Evolutionary conservation across 2,329 filamentous ascomycete genomes (phyloP).

Genomic region (Phymatotrichopsis omnivora): DNA sequence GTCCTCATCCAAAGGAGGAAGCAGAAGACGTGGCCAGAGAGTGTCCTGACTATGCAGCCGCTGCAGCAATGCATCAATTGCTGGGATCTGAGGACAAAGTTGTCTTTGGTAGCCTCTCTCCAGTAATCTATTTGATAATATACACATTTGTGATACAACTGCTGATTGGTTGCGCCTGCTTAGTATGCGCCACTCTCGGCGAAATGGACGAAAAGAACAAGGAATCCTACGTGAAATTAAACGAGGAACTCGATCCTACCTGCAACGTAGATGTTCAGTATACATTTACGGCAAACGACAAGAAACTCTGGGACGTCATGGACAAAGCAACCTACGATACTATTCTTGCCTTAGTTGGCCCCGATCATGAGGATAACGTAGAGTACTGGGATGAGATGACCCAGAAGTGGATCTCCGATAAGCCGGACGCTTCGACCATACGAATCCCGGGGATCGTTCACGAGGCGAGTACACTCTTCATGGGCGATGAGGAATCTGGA

Average conservation of each 20-base stretch:
- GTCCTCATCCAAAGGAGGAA: constrained; percentile 5
- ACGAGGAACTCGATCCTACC: constrained; percentile 1
- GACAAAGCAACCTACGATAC: constrained; percentile 10
- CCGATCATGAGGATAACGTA: not conserved
- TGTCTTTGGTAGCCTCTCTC: constrained; percentile 14
- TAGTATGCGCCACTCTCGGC: constrained; percentile 9
- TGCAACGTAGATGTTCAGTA: constrained; percentile 2
- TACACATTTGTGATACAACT: too few relatives aligned
- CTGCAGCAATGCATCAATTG: constrained; percentile 3
- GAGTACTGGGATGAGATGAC: constrained; percentile 2
- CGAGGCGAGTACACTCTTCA: constrained; percentile 4
- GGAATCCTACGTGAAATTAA: not conserved
- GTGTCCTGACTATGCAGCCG: constrained; percentile 8
- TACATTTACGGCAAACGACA: constrained; percentile 1
- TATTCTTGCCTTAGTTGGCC: constrained; percentile 3
- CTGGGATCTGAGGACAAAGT: constrained; percentile 2
- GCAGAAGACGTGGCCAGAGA: constrained; percentile 6
- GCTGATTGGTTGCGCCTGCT: not conserved
- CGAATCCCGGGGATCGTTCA: constrained; percentile 6
- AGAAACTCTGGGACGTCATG: constrained; percentile 10
- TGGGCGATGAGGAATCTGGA: not conserved
- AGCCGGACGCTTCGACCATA: not conserved
- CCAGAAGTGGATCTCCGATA: not conserved
- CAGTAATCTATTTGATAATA: too few relatives aligned
- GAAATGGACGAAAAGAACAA: constrained; percentile 4